Evolutionary conservation across 345 rosid species (phyloP), one percentile per base, ranked within the genome.

Genomic region (Kandelia obovata): DNA sequence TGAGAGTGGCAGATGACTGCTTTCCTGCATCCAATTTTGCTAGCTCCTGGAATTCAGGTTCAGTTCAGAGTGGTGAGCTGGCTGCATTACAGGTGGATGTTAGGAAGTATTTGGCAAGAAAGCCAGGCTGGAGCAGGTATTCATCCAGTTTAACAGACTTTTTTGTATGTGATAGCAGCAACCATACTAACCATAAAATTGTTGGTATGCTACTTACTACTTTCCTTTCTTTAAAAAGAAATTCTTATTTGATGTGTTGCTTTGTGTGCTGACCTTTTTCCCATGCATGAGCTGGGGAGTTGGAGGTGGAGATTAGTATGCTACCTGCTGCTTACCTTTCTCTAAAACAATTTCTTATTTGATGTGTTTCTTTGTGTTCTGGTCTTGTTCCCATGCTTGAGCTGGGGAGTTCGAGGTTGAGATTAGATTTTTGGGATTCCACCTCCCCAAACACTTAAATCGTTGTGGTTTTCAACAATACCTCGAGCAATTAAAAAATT

Each of bases 1-100:
- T 96, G 78, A 87, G 99, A 81, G 96, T 90, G 61, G 98, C 91
- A 31, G 99, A 96, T 76, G 99, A 96, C 76, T 96, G 98, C 81
- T 96, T 96, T 80, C 98, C 99, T 39, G 96, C 98, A 59, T 96
- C 99, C 56, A 96, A 87, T 83, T 96, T 92, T 75, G 80, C 94
- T 30, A 90, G 89, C 83, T 92, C 99, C 66, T 89, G 92, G 98
- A 92, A 84, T 86, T 76, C 92, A 78, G 92, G 98, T 65, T 87
- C 91, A 7, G 71, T 77, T 77, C 97, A 89, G 75, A 89, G 80
- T 49, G 98, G 98, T 5, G 99, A 95, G 90, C 88, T 95, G 68
- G 98, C 97, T 72, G 81, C 92, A 25, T 79, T 95, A 69, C 99
- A 95, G 82, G 93, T 90, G 73, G 98, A 95, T 82, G 94, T 92